Evolutionary conservation across 2,329 filamentous ascomycete genomes (phyloP).

Genomic region (Botrytis fabae): DNA sequence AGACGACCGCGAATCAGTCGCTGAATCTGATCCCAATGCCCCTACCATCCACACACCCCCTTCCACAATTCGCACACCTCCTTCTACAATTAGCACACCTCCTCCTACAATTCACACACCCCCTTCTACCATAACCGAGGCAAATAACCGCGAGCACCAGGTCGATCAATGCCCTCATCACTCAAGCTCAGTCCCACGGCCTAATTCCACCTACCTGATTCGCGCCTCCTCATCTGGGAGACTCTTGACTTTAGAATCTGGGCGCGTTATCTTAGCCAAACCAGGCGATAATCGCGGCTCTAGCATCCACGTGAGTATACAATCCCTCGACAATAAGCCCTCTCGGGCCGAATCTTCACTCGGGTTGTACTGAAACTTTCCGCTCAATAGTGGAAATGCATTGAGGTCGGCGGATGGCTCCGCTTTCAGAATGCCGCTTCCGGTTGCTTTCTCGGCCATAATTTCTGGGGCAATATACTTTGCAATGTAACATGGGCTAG

Average conservation of each 20-base stretch:
- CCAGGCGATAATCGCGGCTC: not conserved
- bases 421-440: slow-evolving; percentile 13
- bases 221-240: slow-evolving; percentile 13
- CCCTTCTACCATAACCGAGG: not conserved
- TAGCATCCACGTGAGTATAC: slow-evolving; percentile 8
- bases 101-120: not conserved
- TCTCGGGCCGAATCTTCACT: no score
- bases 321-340: not conserved
- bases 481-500: not conserved
- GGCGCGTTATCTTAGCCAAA: not conserved
- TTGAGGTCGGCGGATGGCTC: slow-evolving; percentile 3
- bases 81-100: not conserved
- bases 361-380: not conserved
- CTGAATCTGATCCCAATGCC: not conserved
- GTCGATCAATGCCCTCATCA: not conserved
- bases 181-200: slow-evolving; percentile 9
- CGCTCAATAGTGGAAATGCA: slow-evolving; percentile 9
- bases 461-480: not conserved
- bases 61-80: not conserved
- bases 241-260: slow-evolving; percentile 2
- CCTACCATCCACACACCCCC: not conserved
- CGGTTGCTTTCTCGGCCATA: slow-evolving; percentile 5
- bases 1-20: not conserved
- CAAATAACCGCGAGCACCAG: not conserved
- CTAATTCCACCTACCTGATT: not conserved